These are phyloP conservation scores for Krasilnikovozyma curviuscula DNA, from an alignment of 768 basidiomycete species.

Conservation along the genomic window DNA sequence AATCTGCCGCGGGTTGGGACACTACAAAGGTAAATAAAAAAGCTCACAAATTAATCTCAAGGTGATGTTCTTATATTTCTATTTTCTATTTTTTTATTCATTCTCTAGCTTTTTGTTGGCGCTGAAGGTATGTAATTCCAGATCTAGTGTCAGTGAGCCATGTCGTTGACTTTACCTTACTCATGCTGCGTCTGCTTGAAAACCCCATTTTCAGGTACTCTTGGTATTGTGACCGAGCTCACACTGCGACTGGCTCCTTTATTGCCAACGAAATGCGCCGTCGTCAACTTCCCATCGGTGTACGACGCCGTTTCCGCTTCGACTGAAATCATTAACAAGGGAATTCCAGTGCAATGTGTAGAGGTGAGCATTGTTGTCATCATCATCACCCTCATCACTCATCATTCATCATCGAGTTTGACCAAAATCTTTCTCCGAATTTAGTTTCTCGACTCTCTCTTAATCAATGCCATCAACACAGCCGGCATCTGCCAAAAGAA, in stretches of 20 bases:
- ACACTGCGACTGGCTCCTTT: conserved; percentile 64
- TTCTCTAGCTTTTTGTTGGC: conserved; percentile 69
- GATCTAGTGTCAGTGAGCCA: conserved; percentile 7
- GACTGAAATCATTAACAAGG: conserved; percentile 38
- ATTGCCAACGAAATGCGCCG: conserved; percentile 65
- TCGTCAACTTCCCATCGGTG: conserved; percentile 70
- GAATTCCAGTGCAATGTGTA: conserved; percentile 10
- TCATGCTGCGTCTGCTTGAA: too few species aligned
- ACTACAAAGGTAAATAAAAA: conserved; percentile 2
- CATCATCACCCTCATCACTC: background rate
- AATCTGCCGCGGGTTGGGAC: conserved; percentile 10
- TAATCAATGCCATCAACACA: conserved; percentile 7
- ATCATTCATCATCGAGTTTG: background rate
- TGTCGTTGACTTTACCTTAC: too few species aligned
- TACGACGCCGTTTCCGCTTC: conserved; percentile 60
- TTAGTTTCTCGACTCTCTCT: conserved; percentile 51
- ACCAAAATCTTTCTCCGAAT: background rate
- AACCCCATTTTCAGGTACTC: too few species aligned
- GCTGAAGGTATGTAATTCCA: conserved; percentile 33
- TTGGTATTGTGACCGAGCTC: conserved; percentile 77
- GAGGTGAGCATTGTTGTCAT: too few species aligned
- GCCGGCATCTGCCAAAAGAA: conserved; percentile 16
- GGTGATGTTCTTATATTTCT: conserved; percentile 16
- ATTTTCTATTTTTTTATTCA: conserved; percentile 67
- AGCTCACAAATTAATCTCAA: background rate